Base-by-base conservation (phyloP, 306 rosid genomes). In the Vigna radiata region DNA sequence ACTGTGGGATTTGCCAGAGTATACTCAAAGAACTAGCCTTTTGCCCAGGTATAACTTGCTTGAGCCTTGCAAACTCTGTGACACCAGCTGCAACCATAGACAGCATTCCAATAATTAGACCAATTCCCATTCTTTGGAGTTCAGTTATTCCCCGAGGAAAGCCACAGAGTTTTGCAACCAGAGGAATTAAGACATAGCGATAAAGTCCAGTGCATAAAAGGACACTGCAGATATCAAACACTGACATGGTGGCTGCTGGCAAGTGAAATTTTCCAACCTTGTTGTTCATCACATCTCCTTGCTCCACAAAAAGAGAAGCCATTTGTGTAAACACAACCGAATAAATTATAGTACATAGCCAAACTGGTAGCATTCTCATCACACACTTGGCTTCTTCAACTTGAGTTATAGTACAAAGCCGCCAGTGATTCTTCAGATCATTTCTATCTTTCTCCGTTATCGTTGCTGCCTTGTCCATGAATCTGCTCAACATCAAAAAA, bases 351-450 rank as follows among this genome's bases (percentile, higher is more conserved):
- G 93, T 89, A 79, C 93, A 89, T 6, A 83, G 60, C 91, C 93
- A 89, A 70, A 89, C 86, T 0, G 93, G 93, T 3, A 87, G 14
- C 89, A 89, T 79, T 79, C 86, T 79, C 21, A 89, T 25, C 0
- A 89, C 82, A 23, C 93, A 89, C 56, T 89, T 89, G 36, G 89
- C 90, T 83, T 89, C 93, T 77, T 89, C 93, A 2, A 89, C 93
- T 67, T 89, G 93, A 33, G 91, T 89, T 8, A 89, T 79, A 1
- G 93, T 89, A 78, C 93, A 89, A 17, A 89, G 74, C 23, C 70
- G 71, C 93, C 93, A 89, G 23, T 83, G 77, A 81, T 48, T 63
- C 16, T 65, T 67, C 0, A 9, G 13, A 15, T 71, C 64, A 54
- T 15, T 8, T 7, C 1, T 47, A 4, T 81, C 89, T 10, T 62